These are phyloP conservation scores for Brassica hybrid DNA, from an alignment of 441 rosid genomes.

Conservation along the genomic window DNA sequence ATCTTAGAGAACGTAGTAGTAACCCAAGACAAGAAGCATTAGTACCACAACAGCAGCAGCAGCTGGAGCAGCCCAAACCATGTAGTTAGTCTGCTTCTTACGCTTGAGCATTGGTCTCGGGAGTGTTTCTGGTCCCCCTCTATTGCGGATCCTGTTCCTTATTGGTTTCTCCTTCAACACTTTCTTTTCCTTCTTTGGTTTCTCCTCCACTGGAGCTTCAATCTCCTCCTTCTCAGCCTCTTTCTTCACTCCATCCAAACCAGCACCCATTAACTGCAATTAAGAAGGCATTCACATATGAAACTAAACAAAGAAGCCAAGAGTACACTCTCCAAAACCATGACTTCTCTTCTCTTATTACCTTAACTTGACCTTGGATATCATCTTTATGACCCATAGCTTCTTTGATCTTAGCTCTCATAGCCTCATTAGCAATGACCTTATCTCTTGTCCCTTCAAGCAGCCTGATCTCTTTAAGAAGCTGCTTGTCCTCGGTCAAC, in stretches of 20 bases:
- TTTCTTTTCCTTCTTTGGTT: slow-evolving; percentile 56
- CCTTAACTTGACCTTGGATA: slow-evolving; percentile 95
- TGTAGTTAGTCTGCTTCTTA: slow-evolving; percentile 70
- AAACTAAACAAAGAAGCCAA: slow-evolving; percentile 16
- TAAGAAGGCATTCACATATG: not conserved
- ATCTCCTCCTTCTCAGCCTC: slow-evolving; percentile 57
- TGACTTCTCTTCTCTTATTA: slow-evolving; percentile 40
- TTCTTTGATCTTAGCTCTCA: slow-evolving; percentile 87
- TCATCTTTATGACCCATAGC: slow-evolving; percentile 87
- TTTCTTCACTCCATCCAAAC: slow-evolving; percentile 47
- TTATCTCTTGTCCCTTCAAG: slow-evolving; percentile 93
- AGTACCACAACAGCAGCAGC: slow-evolving; percentile 57
- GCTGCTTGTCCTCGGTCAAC: slow-evolving; percentile 87
- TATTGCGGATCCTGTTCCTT: slow-evolving; percentile 44
- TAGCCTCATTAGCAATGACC: slow-evolving; percentile 82
- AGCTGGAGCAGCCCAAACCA: slow-evolving; percentile 74
- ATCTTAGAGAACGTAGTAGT: slow-evolving; percentile 48
- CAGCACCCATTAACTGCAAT: slow-evolving; percentile 47
- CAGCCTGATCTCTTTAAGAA: slow-evolving; percentile 87
- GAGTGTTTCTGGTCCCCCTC: slow-evolving; percentile 62
- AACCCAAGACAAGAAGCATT: slow-evolving; percentile 54
- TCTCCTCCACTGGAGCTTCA: slow-evolving; percentile 47
- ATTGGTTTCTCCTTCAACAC: slow-evolving; percentile 55
- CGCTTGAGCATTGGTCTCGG: slow-evolving; percentile 78
- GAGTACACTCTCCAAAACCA: not conserved